phyloP scores from a whole-genome alignment of 1,139 yeast genomes.

The Suhomyces maxii region DNA sequence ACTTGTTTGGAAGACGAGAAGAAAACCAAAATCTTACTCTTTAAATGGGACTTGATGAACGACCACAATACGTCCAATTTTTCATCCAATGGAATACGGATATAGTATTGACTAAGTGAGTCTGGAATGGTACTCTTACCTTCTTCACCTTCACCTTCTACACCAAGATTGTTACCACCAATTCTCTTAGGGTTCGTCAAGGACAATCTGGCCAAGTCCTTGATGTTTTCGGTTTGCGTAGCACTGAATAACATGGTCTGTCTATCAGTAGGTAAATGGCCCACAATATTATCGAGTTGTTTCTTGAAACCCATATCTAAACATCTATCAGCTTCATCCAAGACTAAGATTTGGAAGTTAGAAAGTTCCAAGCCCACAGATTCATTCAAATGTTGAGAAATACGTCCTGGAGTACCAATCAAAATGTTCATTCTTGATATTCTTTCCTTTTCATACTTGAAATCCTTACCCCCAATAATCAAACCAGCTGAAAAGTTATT shows the following conservation, averaged over 20 bases:
- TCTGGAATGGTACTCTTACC: constrained; percentile 63
- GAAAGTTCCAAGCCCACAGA: constrained; percentile 81
- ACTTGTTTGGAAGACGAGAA: constrained; percentile 94
- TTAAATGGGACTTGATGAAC: constrained; percentile 84
- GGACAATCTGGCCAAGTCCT: constrained; percentile 86
- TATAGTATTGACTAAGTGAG: constrained; percentile 78
- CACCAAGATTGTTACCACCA: constrained; percentile 40
- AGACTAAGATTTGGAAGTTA: constrained; percentile 76
- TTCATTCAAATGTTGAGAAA: constrained; percentile 93
- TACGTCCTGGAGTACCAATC: constrained; percentile 95
- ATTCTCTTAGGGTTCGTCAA: constrained; percentile 75
- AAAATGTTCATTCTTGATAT: constrained; percentile 79
- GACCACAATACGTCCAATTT: constrained; percentile 87
- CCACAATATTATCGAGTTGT: constrained; percentile 81
- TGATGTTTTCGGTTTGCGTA: constrained; percentile 85
- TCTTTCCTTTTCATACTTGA: constrained; percentile 82
- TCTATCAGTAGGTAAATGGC: constrained; percentile 79
- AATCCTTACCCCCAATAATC: constrained; percentile 96
- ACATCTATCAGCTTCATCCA: constrained; percentile 96
- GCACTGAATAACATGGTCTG: constrained; percentile 92
- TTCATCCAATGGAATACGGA: constrained; percentile 69
- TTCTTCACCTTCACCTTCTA: constrained; percentile 48
- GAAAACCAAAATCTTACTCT: constrained; percentile 82
- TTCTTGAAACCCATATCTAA: constrained; percentile 95
- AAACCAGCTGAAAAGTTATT: constrained; percentile 88